Evolutionary conservation across 129 eudicot species (phyloP).

Genomic region (Gnaphalium uliginosum): DNA sequence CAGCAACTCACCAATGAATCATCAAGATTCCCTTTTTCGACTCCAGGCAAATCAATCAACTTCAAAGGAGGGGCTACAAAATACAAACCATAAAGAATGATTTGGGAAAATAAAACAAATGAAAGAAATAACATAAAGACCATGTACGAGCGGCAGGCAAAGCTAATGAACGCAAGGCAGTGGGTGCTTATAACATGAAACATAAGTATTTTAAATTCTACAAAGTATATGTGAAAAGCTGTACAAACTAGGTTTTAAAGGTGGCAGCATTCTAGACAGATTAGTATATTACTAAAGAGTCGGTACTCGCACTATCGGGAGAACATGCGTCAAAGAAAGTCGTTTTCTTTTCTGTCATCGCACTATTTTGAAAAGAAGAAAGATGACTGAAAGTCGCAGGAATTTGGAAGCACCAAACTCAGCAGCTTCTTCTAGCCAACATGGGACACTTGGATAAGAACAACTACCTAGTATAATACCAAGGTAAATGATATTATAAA

Average conservation of each 20-base stretch:
- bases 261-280: background rate
- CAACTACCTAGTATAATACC: no score
- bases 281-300: background rate
- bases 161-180: constrained; percentile 13
- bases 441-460: no score
- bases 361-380: no score
- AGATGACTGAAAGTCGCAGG: no score
- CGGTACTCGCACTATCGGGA: no score
- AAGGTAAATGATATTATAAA: background rate
- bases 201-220: background rate
- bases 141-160: constrained; percentile 3
- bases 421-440: no score
- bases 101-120: constrained; percentile 3
- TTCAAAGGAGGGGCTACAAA: constrained; percentile 87
- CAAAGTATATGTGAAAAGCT: background rate
- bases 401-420: no score
- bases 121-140: background rate
- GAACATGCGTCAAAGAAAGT: no score
- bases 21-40: constrained; percentile 80
- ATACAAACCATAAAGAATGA: constrained; percentile 38
- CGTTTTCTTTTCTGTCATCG: no score
- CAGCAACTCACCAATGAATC: constrained; percentile 77
- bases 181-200: background rate
- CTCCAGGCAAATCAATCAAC: constrained; percentile 91
- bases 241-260: constrained; percentile 9